These are phyloP conservation scores for Exophiala aquamarina DNA, from an alignment of 2,329 filamentous ascomycete genomes.

Conservation along the genomic window DNA sequence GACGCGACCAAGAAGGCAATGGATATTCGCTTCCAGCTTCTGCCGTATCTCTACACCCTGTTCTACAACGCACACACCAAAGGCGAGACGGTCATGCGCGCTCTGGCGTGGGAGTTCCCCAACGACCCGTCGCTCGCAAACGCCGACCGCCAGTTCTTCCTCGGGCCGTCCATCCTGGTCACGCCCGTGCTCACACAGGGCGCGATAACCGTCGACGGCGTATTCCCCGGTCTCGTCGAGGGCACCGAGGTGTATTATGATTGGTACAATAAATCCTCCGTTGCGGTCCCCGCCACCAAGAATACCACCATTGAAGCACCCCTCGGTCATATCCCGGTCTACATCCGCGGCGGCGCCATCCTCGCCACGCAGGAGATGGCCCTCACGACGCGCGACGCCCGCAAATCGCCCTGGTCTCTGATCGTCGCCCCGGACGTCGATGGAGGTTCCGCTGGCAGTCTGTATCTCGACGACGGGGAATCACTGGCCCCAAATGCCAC, in stretches of 20 bases:
- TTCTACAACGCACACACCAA: conserved; percentile 66
- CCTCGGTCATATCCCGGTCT: conserved; percentile 69
- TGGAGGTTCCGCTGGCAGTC: conserved; percentile 57
- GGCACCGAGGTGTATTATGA: conserved; percentile 67
- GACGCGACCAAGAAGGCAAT: conserved; percentile 67
- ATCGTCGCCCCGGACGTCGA: conserved; percentile 59
- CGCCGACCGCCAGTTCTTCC: conserved; percentile 71
- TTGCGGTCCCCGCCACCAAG: conserved; percentile 49
- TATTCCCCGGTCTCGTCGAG: conserved; percentile 65
- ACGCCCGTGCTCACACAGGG: conserved; percentile 65
- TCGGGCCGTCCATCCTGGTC: conserved; percentile 65
- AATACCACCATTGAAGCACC: conserved; percentile 64
- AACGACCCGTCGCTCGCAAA: conserved; percentile 66
- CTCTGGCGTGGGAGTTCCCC: conserved; percentile 70
- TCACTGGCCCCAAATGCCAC: conserved; percentile 59
- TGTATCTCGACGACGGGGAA: conserved; percentile 77
- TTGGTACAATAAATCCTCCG: conserved; percentile 68
- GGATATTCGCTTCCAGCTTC: conserved; percentile 66
- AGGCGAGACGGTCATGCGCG: conserved; percentile 70
- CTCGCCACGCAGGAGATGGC: conserved; percentile 68
- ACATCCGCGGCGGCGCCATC: conserved; percentile 66
- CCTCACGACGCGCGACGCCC: conserved; percentile 63
- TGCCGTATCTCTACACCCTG: conserved; percentile 76
- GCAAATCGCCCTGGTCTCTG: conserved; percentile 66
- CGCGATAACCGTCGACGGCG: conserved; percentile 61